Evolutionary conservation across 306 rosid species (phyloP), one percentile per base, ranked within the genome.

Genomic region (Carpinus viminea): DNA sequence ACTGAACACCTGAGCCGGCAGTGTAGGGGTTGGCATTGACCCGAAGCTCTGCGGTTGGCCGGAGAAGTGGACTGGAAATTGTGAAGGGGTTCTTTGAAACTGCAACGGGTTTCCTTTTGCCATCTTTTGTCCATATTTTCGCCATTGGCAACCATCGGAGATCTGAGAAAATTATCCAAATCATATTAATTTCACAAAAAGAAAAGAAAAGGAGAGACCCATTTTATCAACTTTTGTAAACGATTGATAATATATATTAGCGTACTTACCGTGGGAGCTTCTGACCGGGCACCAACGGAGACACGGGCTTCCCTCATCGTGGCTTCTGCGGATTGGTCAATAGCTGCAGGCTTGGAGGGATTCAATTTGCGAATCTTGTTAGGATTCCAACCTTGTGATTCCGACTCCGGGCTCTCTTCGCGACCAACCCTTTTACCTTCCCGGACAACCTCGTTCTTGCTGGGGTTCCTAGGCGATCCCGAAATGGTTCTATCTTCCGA

Each of bases 261-360:
- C 41, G 15, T 15, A 59, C 76, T 0, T 76, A 93, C 99, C 98
- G 93, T 95, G 68, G 98, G 87, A 56, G 99, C 98, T 89, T 93
- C 98, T 26, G 98, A 95, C 68, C 99, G 84, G 2, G 99, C 98
- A 11, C 99, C 93, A 73, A 95, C 99, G 0, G 98, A 93, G 74
- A 95, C 99, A 1, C 99, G 99, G 21, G 96, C 99, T 81, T 95
- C 93, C 74, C 98, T 88, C 98, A 95, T 93, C 72, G 97, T 91
- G 79, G 98, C 96, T 79, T 95, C 92, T 2, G 93, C 15, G 28
- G 92, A 59, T 50, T 88, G 94, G 53, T 95, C 98, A 8, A 86
- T 28, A 0, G 28, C 31, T 7, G 50, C 52, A 47, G 82, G 73
- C 77, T 77, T 89, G 5, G 82, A 21, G 5, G 86, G 73, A 66